phyloP scores from a whole-genome alignment of 2,329 filamentous ascomycete genomes.

The Epichloe typhina region DNA sequence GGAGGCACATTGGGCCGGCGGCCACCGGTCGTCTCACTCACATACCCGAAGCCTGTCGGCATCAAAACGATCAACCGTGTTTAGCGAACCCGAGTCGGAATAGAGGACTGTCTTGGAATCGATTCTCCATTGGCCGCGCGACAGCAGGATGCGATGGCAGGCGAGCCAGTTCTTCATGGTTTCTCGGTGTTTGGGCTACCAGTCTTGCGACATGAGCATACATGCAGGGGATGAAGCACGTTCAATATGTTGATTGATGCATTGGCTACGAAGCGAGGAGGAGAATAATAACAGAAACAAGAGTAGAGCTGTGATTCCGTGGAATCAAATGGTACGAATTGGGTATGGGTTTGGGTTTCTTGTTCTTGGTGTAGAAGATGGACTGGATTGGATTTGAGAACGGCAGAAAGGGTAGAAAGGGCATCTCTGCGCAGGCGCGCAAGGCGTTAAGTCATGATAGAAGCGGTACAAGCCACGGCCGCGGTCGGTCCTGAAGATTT shows the following conservation, averaged over 20 bases:
- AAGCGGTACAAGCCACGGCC: conserved; percentile 12
- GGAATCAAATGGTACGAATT: too few relatives aligned
- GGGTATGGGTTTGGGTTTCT: too few relatives aligned
- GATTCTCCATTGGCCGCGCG: conserved; percentile 3
- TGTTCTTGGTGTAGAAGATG: neutral
- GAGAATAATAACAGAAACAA: neutral
- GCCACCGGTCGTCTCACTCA: conserved; percentile 14
- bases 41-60: conserved; percentile 22
- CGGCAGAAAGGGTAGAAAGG: neutral
- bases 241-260: neutral
- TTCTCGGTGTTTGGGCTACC: neutral
- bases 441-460: conserved; percentile 16
- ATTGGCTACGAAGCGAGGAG: neutral
- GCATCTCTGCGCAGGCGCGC: conserved; percentile 2
- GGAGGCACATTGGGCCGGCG: conserved; percentile 18
- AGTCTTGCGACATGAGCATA: neutral
- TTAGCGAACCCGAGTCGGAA: conserved; percentile 21
- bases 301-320: too few relatives aligned
- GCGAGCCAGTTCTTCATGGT: neutral
- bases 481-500: neutral
- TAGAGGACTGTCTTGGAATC: conserved; percentile 9
- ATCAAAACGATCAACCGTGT: conserved; percentile 24
- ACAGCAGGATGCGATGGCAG: neutral
- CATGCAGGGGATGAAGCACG: neutral
- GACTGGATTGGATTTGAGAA: neutral